Evolutionary conservation across 352 stramenopile species (phyloP), one percentile per base, ranked within the genome.

Genomic region (Pythium folliculosum): DNA sequence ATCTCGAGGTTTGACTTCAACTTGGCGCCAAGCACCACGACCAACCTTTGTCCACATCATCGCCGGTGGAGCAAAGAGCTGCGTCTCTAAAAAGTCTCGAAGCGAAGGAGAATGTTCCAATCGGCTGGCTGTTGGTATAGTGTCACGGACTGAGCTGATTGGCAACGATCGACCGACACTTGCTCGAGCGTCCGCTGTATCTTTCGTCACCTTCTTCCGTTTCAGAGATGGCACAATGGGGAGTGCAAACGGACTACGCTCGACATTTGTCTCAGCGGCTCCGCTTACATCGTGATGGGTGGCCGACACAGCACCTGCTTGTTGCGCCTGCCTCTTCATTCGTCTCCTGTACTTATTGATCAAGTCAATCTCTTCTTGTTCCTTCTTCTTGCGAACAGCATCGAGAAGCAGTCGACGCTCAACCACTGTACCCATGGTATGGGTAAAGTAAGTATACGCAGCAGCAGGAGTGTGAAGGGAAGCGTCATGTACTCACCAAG

Each of bases 341-440:
- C 50, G 58, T 1, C 58, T 50, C 16, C 63, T 48, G 38, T 65
- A 22, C 9, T 54, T 52, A 12, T 65, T 63, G n/a, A 86, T 82
- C 49, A 55, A 60, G 0, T 67, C 30, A 21, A 89, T 72, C 51
- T 78, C 74, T 8, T 80, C 67, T 52, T 75, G 57, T 30, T 82
- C 63, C 21, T 83, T 77, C 47, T 75, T 62, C 30, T 72, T 51
- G 0, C 72, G 37, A 10, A 88, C 50, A 19, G 72, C 57, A 0
- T 72, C n/a, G 5, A 86, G 59, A 1, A 85, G 57, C 48, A 67
- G 51, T 21, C 37, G 35, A 35, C 70, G 75, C 38, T 90, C 76
- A 9, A 73, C 30, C 8, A 81, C 81, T 90, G 47, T n/a, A n/a
- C n/a, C n/a, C n/a, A n/a, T n/a, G n/a, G n/a, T n/a, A n/a, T n/a